Evolutionary conservation across 768 basidiomycete genomes (phyloP).

Genomic region (Lactarius pseudohatsudake): DNA sequence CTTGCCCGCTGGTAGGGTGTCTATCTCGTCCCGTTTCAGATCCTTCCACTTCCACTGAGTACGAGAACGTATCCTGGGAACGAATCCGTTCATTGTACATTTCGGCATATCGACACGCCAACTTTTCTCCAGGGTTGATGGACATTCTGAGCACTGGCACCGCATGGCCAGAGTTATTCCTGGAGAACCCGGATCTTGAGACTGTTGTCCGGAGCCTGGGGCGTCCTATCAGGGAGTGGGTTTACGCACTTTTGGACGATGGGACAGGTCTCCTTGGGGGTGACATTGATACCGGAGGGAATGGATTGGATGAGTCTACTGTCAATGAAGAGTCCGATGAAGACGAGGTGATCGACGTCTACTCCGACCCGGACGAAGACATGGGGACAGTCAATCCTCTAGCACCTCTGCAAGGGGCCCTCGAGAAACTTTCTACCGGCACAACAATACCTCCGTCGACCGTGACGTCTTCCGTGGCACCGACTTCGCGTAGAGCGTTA

Average conservation of each 20-base stretch:
- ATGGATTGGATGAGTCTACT: conserved; percentile 30
- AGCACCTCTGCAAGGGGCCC: conserved; percentile 66
- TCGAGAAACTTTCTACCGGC: conserved; percentile 54
- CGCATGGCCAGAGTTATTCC: conserved; percentile 69
- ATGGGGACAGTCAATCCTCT: conserved; percentile 49
- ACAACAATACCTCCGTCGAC: conserved; percentile 33
- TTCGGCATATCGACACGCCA: conserved; percentile 60
- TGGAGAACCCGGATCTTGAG: conserved; percentile 76
- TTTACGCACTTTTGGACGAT: conserved; percentile 67
- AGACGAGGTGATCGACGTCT: conserved; percentile 65
- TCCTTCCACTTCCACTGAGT: conserved; percentile 8
- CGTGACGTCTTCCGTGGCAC: conserved; percentile 37
- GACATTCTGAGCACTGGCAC: conserved; percentile 63
- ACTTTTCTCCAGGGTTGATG: conserved; percentile 54
- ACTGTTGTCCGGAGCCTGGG: conserved; percentile 63
- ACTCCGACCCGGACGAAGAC: conserved; percentile 55
- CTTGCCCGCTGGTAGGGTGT: conserved; percentile 54
- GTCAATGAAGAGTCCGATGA: conserved; percentile 47
- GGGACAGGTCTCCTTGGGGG: conserved; percentile 57
- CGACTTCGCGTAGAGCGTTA: conserved; percentile 25
- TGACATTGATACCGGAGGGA: conserved; percentile 30
- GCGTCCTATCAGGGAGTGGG: conserved; percentile 60
- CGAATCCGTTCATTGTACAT: conserved; percentile 54
- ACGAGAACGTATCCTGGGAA: conserved; percentile 14
- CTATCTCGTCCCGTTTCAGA: conserved; percentile 46